Evolutionary conservation across 169 alveolate species (phyloP), one percentile per base, ranked within the genome.

Genomic region (Plasmodium chabaudi): DNA sequence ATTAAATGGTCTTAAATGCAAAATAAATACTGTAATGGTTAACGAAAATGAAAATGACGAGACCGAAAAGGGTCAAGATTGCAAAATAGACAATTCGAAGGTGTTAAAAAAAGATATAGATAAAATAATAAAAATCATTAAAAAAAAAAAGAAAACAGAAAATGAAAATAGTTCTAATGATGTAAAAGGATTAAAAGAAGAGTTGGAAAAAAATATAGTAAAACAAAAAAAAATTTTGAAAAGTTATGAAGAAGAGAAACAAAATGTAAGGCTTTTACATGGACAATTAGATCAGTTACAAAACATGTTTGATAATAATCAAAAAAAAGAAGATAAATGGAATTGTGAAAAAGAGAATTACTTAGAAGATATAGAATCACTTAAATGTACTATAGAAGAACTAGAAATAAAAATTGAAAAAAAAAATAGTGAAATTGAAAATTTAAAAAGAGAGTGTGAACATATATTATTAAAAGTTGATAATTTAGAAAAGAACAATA

Each of bases 391-490:
- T 56, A 77, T 77, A 15, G 88, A 77, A 77, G 88, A 77, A 64
- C 39, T 61, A 21, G 88, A 77, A 49, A 51, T 77, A 13, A 77
- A 63, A 23, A 68, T 77, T 2, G 88, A 77, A 77, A 77, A 77
- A 46, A 77, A 77, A 44, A 77, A 77, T 44, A 77, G 65, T 42
- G 88, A 77, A 77, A 77, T 77, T 23, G 88, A 77, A 77, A 39
- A 47, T 19, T 56, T 77, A 44, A 77, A 77, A 69, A 77, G 88
- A 56, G 88, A 77, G 64, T 63, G 65, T 34, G 88, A 77, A 64
- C 88, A 77, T 57, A 77, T 77, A 65, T 68, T 77, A 21, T 42
- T 77, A 77, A 77, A 77, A 34, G 88, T 77, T n/a, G 77, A 64
- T 15, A 77, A 77, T 21, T 12, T 77, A 64, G 88, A 63, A 77